A percentile compares a stretch with the other conserved stretches of the same genome.
Evolutionary conservation across 2,329 filamentous ascomycete species (phyloP).

Genomic region (Fusarium redolens): DNA sequence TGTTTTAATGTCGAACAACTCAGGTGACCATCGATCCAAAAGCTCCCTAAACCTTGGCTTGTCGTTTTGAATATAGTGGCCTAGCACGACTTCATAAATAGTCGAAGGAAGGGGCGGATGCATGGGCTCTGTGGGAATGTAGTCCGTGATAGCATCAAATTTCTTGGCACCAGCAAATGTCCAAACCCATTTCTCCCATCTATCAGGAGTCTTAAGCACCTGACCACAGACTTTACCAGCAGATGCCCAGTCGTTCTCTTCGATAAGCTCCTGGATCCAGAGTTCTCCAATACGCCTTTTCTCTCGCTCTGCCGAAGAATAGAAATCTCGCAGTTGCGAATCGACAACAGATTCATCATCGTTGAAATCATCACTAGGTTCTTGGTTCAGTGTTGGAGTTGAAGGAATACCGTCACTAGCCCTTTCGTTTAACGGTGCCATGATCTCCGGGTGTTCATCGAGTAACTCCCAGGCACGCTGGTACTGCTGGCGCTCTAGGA

Average conservation of each 20-base stretch:
- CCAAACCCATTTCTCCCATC: slow-evolving; percentile 98
- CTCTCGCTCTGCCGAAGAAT: slow-evolving; percentile 81
- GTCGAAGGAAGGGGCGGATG: slow-evolving; percentile 81
- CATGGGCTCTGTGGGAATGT: slow-evolving; percentile 82
- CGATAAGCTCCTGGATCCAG: slow-evolving; percentile 89
- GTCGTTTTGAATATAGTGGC: slow-evolving; percentile 86
- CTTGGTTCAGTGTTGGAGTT: slow-evolving; percentile 55
- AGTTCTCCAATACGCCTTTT: slow-evolving; percentile 92
- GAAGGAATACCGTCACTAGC: slow-evolving; percentile 54
- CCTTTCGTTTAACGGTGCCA: slow-evolving; percentile 57
- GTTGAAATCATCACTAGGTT: slow-evolving; percentile 72
- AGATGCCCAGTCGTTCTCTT: slow-evolving; percentile 76
- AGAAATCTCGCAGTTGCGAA: slow-evolving; percentile 66
- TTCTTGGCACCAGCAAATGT: slow-evolving; percentile 86
- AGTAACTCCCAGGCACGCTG: slow-evolving; percentile 89
- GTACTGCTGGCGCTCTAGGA: slow-evolving; percentile 83
- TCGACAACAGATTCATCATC: slow-evolving; percentile 73
- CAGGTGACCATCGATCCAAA: slow-evolving; percentile 84
- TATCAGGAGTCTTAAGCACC: slow-evolving; percentile 80
- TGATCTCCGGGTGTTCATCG: slow-evolving; percentile 85
- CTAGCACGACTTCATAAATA: slow-evolving; percentile 89
- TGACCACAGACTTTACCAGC: slow-evolving; percentile 86
- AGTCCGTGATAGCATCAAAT: slow-evolving; percentile 89
- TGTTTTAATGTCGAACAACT: slow-evolving; percentile 82
- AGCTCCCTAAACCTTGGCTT: slow-evolving; percentile 80